phyloP scores from a whole-genome alignment of 208 protist species.

The Acanthamoeba lenticulata region DNA sequence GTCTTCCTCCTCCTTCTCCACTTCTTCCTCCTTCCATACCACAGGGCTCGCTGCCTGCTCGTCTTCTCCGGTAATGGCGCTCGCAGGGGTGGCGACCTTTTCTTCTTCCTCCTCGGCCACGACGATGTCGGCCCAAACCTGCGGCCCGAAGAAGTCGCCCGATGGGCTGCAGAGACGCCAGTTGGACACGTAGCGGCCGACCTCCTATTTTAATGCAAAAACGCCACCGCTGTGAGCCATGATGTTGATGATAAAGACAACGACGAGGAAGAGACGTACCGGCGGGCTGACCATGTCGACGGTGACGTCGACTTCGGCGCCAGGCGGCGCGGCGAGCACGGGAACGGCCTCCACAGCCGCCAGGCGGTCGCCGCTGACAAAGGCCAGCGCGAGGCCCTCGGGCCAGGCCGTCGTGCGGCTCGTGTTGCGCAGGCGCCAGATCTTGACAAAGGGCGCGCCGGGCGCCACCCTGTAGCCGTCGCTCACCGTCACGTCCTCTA shows the following conservation, averaged over 20 bases:
- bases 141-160: constrained; percentile 69
- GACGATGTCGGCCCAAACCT: constrained; percentile 64
- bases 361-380: constrained; percentile 65
- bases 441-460: constrained; percentile 68
- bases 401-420: constrained; percentile 26
- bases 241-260: neutral
- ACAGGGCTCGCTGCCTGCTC: too few species aligned
- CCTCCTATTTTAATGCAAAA: neutral
- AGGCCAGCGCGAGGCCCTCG: constrained; percentile 12
- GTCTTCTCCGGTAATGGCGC: too few species aligned
- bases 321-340: neutral
- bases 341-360: neutral
- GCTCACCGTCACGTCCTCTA: constrained; percentile 66
- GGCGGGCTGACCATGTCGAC: constrained; percentile 74
- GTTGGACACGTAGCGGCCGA: constrained; percentile 69
- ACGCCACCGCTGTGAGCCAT: neutral
- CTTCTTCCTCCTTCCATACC: too few species aligned
- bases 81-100: too few species aligned
- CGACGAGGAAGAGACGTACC: neutral
- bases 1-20: too few species aligned
- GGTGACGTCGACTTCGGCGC: constrained; percentile 61
- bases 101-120: neutral
- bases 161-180: constrained; percentile 59
- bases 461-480: constrained; percentile 54
- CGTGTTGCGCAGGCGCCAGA: constrained; percentile 73